Conservation (phyloP, 805 yeast genomes). For the Saccharomycopsis babjevae region DNA sequence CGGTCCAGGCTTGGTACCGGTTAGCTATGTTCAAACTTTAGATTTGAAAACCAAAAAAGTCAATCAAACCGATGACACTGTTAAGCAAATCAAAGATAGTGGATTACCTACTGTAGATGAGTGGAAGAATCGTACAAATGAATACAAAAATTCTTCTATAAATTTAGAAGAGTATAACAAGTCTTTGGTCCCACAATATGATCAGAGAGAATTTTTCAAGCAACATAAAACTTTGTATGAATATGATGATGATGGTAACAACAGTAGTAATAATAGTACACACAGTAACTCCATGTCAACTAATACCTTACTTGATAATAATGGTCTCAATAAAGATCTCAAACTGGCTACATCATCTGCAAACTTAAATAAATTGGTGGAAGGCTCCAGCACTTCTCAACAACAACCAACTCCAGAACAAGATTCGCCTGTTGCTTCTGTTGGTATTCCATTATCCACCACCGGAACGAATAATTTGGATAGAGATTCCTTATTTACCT, state of each 20-base stretch:
- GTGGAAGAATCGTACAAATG: slow-evolving; percentile 88
- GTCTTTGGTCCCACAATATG: slow-evolving; percentile 1
- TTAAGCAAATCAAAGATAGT: slow-evolving; percentile 51
- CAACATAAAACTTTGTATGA: slow-evolving; percentile 1
- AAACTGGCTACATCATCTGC: neutral
- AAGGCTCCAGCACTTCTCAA: neutral
- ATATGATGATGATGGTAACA: slow-evolving; percentile 4
- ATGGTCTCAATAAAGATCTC: neutral
- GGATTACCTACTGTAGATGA: slow-evolving; percentile 87
- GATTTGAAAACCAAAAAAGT: slow-evolving; percentile 61
- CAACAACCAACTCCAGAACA: neutral
- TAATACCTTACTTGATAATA: slow-evolving; percentile 13
- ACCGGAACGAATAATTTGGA: slow-evolving; percentile 3
- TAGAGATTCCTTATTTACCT: slow-evolving; percentile 8
- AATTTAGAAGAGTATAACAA: slow-evolving; percentile 37
- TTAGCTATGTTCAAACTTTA: slow-evolving; percentile 74
- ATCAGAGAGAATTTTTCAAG: neutral
- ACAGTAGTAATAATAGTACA: slow-evolving; percentile 6
- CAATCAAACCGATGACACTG: slow-evolving; percentile 39
- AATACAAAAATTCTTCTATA: slow-evolving; percentile 83
- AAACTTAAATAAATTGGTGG: neutral
- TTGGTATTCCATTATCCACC: slow-evolving; percentile 2
- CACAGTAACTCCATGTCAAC: slow-evolving; percentile 1
- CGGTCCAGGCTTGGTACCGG: slow-evolving; percentile 95
- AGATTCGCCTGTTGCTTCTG: neutral